Evolutionary conservation across 2,329 filamentous ascomycete genomes (phyloP), one percentile per base, ranked within the genome.

Genomic region (Fusarium stilboides): DNA sequence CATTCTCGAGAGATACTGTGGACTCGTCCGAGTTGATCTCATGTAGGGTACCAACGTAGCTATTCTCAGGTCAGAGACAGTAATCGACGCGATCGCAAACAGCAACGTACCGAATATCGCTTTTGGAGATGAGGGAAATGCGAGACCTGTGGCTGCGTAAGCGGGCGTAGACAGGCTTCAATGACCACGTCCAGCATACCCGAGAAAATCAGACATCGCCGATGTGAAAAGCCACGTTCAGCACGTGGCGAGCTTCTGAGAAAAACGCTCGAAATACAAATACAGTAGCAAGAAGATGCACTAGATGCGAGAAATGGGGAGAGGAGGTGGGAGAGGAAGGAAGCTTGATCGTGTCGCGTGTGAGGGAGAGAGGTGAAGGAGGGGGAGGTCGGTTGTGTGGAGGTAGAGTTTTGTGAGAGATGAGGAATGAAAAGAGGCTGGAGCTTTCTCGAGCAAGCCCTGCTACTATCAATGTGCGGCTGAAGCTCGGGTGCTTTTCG

Each of bases 21-120:
- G 95, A 97, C 74, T 94, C 92, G 81, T 97, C 94, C 67, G 95
- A 97, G 82, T 98, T 98, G 88, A 99, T 99, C 81, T 98, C 93
- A 83, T 98, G 94, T 53, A 99, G 90, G 56, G 92, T 95, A 73
- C 96, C 96, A 77, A 97, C 93, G 84, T 98, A 98, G 82, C 94
- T 98, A 77, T 62, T 65, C 57, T 61, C 57, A 65, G 52, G 80
- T 83, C 69, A 83, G 80, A 72, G 69, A 69, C 43, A 34, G 45
- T 42, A 36, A 46, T 45, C 37, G 53, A 50, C 22, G 46, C 47
- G 26, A 62, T 60, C 51, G 61, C 28, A 40, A 19, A 15, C 54
- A 36, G 62, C 40, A 60, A 82, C 90, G 78, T 87, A 97, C 93
- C 94, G 93, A 83, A 98, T 97, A 84, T 97, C 94, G 82, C 94